Evolutionary conservation across 306 rosid genomes (phyloP).

Genomic region (Pachyrhizus erosus): DNA sequence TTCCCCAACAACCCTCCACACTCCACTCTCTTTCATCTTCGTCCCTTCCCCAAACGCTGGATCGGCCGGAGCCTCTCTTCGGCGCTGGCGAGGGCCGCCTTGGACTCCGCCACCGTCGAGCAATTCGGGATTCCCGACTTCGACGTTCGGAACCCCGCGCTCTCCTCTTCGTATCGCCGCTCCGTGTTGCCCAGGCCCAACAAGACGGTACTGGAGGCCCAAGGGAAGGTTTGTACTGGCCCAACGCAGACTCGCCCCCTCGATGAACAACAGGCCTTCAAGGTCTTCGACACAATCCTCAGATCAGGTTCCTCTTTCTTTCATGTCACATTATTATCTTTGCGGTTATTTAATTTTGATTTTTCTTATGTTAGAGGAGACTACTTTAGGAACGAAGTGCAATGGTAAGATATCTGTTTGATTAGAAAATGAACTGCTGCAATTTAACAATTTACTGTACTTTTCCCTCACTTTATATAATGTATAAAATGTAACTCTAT

Average conservation of each 20-base stretch:
- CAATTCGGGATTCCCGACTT: conserved; percentile 66
- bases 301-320: conserved; percentile 67
- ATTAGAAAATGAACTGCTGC: background rate
- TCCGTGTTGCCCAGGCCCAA: conserved; percentile 67
- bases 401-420: too few species aligned
- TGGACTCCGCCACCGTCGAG: conserved; percentile 62
- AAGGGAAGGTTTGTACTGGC: conserved; percentile 93
- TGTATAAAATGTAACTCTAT: too few species aligned
- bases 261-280: conserved; percentile 77
- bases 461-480: too few species aligned
- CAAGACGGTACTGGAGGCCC: conserved; percentile 87
- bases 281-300: conserved; percentile 82
- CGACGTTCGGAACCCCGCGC: conserved; percentile 67
- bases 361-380: background rate
- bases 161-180: conserved; percentile 80
- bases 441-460: background rate
- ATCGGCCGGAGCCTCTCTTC: conserved; percentile 41
- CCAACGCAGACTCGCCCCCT: conserved; percentile 91
- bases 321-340: background rate
- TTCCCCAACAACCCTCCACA: conserved; percentile 39
- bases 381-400: background rate
- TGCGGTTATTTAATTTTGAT: background rate
- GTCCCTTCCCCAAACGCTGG: conserved; percentile 36
- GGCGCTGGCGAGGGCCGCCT: conserved; percentile 43
- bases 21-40: conserved; percentile 42